phyloP scores from a whole-genome alignment of 2,329 filamentous ascomycete genomes.

The Pestalotiopsis sp. region DNA sequence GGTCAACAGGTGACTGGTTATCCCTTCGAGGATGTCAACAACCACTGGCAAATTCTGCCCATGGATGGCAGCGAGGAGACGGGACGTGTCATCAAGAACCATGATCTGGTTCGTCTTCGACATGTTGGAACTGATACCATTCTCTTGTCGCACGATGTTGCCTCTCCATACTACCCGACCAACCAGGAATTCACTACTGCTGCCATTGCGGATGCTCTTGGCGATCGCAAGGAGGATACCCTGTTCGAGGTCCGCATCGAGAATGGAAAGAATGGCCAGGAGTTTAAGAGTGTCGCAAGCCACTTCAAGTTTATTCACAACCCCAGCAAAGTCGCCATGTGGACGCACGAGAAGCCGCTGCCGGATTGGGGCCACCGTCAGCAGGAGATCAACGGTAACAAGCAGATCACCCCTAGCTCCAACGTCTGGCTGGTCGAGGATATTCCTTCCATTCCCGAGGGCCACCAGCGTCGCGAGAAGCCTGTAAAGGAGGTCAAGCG shows the following conservation, averaged over 20 bases:
- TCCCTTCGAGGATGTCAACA: constrained; percentile 98
- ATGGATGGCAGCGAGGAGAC: constrained; percentile 58
- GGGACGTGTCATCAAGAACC: constrained; percentile 74
- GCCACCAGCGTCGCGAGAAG: constrained; percentile 74
- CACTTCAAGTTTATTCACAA: constrained; percentile 96
- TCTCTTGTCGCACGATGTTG: constrained; percentile 93
- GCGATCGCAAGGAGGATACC: constrained; percentile 80
- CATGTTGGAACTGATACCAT: constrained; percentile 85
- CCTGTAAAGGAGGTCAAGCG: constrained; percentile 78
- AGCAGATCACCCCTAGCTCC: constrained; percentile 85
- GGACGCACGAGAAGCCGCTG: constrained; percentile 94
- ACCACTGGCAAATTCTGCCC: constrained; percentile 94
- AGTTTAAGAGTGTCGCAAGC: constrained; percentile 87
- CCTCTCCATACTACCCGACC: constrained; percentile 92
- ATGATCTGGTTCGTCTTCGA: constrained; percentile 83
- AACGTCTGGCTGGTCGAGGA: constrained; percentile 96
- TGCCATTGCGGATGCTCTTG: constrained; percentile 69
- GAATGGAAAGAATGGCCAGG: constrained; percentile 75
- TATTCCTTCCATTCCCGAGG: constrained; percentile 75
- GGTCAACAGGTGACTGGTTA: constrained; percentile 98
- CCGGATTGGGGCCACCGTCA: constrained; percentile 98
- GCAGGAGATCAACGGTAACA: constrained; percentile 99
- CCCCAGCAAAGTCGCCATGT: constrained; percentile 97
- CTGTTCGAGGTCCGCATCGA: constrained; percentile 93
- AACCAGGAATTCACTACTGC: constrained; percentile 98